phyloP scores from a whole-genome alignment of 2,329 filamentous ascomycete species.

The Scytalidium lignicola region DNA sequence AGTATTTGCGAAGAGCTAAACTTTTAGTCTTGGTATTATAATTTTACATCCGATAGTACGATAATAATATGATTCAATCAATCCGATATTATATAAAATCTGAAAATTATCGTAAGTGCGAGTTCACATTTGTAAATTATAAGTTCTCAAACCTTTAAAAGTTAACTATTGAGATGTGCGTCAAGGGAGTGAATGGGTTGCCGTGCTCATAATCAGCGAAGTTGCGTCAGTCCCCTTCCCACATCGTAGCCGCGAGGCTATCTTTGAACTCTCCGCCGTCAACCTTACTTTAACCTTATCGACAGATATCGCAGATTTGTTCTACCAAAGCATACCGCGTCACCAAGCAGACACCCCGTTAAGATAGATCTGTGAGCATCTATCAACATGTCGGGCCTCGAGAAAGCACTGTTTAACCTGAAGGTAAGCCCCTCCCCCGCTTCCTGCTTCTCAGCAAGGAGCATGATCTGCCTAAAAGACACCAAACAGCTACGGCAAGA shows the following conservation, averaged over 20 bases:
- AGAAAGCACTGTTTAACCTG: conserved; percentile 57
- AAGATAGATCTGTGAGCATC: not conserved
- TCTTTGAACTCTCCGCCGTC: not conserved
- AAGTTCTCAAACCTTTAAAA: no score
- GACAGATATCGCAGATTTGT: not conserved
- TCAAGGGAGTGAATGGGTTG: not conserved
- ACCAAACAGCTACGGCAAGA: no score
- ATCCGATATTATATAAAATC: no score
- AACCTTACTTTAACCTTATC: not conserved
- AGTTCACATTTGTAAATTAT: no score
- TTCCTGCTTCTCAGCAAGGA: not conserved
- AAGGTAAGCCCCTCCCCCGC: conserved; percentile 37
- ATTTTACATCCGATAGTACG: no score
- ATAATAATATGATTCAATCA: no score
- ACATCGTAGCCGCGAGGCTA: not conserved
- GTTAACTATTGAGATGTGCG: not conserved
- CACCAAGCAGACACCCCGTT: not conserved
- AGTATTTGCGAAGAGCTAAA: no score
- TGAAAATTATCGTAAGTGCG: no score
- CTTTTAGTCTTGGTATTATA: no score
- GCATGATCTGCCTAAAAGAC: no score
- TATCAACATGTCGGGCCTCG: conserved; percentile 51
- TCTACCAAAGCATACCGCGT: not conserved
- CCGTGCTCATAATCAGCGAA: not conserved
- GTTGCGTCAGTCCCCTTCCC: not conserved